phyloP scores from a whole-genome alignment of 169 alveolate species.

The Perkinsus chesapeaki region DNA sequence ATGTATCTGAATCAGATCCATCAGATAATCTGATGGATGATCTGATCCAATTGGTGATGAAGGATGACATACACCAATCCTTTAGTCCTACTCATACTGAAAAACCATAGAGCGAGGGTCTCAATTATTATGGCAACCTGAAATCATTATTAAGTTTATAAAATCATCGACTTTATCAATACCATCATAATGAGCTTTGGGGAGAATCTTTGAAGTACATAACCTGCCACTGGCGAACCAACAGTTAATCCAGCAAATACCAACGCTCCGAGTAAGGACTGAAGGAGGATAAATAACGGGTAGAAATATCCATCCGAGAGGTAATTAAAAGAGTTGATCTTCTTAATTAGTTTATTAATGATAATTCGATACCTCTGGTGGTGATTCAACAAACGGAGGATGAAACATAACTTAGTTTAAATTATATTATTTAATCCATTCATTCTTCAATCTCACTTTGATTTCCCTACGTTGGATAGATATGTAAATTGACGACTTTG shows the following conservation, averaged over 20 bases:
- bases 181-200: background rate
- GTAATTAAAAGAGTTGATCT: no score
- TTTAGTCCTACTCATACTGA: background rate
- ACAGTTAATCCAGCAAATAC: background rate
- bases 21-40: no score
- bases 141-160: background rate
- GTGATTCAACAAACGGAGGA: no score
- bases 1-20: background rate
- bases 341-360: no score
- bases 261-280: background rate
- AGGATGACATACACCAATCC: background rate
- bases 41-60: background rate
- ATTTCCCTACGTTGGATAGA: no score
- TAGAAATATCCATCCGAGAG: no score
- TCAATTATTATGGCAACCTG: background rate
- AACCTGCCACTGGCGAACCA: background rate
- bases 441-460: no score
- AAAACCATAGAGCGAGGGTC: background rate
- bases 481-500: no score
- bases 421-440: no score
- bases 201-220: background rate
- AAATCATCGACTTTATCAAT: background rate
- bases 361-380: no score
- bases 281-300: background rate
- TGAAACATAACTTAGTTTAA: no score